Evolutionary conservation across 108 stramenopile genomes (phyloP).

Genomic region (Licmophora abbreviata): DNA sequence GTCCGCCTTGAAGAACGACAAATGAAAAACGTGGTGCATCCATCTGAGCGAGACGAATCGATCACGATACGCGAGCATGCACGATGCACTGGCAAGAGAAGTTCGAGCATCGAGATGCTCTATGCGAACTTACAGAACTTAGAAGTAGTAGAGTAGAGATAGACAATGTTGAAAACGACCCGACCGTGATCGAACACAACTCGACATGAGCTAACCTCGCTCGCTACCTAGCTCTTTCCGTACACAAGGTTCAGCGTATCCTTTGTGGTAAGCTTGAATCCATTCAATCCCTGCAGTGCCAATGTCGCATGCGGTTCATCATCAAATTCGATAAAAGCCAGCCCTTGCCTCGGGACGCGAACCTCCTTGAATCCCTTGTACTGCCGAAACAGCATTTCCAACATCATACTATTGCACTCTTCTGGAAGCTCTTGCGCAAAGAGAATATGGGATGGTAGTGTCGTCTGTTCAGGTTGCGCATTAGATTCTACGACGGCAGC

Average conservation of each 20-base stretch:
- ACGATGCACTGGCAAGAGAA: too few species aligned
- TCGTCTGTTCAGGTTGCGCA: not conserved
- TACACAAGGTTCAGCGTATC: constrained; percentile 73
- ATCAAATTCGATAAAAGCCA: constrained; percentile 91
- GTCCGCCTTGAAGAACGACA: too few species aligned
- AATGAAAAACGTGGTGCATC: too few species aligned
- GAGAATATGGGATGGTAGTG: constrained; percentile 58
- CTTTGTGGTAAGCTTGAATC: constrained; percentile 82
- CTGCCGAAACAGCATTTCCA: constrained; percentile 89
- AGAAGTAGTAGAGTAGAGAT: too few species aligned
- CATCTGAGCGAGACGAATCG: too few species aligned
- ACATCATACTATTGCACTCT: constrained; percentile 89
- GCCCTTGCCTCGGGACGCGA: constrained; percentile 52
- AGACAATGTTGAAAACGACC: too few species aligned
- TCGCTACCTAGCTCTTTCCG: constrained; percentile 46
- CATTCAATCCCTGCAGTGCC: constrained; percentile 81
- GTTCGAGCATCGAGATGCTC: too few species aligned
- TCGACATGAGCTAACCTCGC: too few species aligned
- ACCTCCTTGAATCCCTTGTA: constrained; percentile 87
- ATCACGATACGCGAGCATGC: too few species aligned
- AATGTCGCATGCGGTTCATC: constrained; percentile 78
- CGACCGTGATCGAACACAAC: too few species aligned
- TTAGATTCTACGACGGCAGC: not conserved
- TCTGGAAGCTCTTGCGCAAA: constrained; percentile 62
- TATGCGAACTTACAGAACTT: too few species aligned